Percentiles rank a stretch among this genome's conserved stretches.
phyloP scores from a whole-genome alignment of 202 grass and related monocot species.

The Zoysia matrella region DNA sequence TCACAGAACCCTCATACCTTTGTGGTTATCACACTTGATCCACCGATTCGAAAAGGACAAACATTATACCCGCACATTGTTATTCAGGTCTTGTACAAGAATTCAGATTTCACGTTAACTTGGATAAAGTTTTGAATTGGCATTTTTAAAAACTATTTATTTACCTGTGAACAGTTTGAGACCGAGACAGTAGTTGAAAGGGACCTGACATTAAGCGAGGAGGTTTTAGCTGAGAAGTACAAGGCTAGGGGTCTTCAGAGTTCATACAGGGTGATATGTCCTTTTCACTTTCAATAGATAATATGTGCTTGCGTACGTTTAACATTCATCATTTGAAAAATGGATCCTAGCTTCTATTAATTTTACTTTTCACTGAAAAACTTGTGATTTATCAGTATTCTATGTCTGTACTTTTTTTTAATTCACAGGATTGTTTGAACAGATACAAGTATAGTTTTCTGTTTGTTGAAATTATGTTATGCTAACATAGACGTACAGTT shows the following conservation, averaged over 20 bases:
- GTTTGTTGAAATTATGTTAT: neutral
- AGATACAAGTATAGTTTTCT: neutral
- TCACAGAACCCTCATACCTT: slow-evolving; percentile 92
- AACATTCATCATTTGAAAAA: slow-evolving; percentile 1
- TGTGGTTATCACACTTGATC: slow-evolving; percentile 93
- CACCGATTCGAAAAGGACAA: slow-evolving; percentile 94
- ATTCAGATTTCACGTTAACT: slow-evolving; percentile 33
- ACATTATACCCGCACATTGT: slow-evolving; percentile 98
- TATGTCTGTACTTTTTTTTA: neutral
- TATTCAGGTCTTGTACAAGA: slow-evolving; percentile 74
- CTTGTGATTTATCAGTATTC: neutral
- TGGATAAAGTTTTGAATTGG: slow-evolving; percentile 11
- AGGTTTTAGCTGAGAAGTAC: slow-evolving; percentile 76
- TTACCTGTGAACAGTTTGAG: slow-evolving; percentile 62
- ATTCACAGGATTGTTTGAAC: neutral
- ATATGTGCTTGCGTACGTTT: slow-evolving; percentile 5
- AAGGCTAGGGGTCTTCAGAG: slow-evolving; percentile 67
- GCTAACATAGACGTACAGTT: neutral
- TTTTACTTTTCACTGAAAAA: slow-evolving; percentile 20
- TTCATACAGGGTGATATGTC: slow-evolving; percentile 74
- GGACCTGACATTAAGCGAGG: slow-evolving; percentile 58
- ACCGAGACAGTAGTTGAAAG: slow-evolving; percentile 68
- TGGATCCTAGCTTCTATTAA: neutral
- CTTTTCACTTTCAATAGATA: neutral
- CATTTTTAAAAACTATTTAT: slow-evolving; percentile 35